Base-by-base conservation (phyloP, 2,329 filamentous ascomycete species). In the Cercospora citrullina region DNA sequence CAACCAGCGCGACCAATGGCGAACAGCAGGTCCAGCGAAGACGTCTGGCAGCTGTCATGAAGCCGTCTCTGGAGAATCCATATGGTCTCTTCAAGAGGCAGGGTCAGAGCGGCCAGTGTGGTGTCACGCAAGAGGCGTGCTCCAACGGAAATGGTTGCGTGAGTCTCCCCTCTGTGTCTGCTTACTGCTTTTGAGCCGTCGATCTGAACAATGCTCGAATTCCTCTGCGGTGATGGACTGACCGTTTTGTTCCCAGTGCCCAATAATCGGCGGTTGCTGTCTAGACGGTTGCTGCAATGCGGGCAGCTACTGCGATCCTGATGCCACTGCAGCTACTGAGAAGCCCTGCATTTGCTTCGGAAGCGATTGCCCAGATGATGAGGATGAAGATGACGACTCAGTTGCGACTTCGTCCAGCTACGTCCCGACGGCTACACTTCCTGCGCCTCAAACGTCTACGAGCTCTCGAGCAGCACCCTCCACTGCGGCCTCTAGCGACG, bases 271-370 rank as follows among this genome's bases (percentile, higher is more conserved):
- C 28, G 55, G 55, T n/a, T 59, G 55, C 55, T 59, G 55, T 59
- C 30, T 59, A n/a, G 16, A 18, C 12, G 55, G 55, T 1, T 59
- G 55, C 31, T 59, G 55, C 18, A 23, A 18, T n/a, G 2, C n/a
- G 1, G 55, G 55, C 14, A 59, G 55, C 18, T 59, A 59, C 55
- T 59, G 55, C 30, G 55, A 59, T 8, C 28, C 55, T 7, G 55
- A 59, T 8, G 55, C 55, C 9, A 59, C 55, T 9, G 55, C 55
- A 18, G 23, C 55, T 5, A 59, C 55, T 7, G 55, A 59, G 10
- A 59, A 59, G 55, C 55, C 55, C 5, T 59, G 55, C 30, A 59
- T 59, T 8, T 59, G 55, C 30, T 21, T 59, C 12, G 55, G 55
- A 33, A 59, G 55, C 30, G 30, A 59, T 36, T 59, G 55, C 18